Conservation (phyloP, 495 filamentous ascomycete species). For the Aspergillus haitiensis region DNA sequence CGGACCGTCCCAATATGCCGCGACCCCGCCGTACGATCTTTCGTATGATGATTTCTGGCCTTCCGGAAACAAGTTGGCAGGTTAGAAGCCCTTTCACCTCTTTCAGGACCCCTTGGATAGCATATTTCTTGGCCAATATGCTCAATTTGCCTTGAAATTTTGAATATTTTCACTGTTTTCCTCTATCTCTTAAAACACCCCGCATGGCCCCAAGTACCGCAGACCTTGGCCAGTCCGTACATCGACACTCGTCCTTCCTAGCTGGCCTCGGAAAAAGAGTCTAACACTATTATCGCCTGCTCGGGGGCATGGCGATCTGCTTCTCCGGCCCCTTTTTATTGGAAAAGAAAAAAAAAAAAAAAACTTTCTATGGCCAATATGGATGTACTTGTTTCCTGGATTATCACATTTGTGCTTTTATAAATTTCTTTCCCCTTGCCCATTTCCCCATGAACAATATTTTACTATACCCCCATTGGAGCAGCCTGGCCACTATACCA, state of each 20-base stretch:
- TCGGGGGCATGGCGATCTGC: not conserved
- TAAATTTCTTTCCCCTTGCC: conserved; percentile 9
- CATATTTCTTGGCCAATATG: conserved; percentile 22
- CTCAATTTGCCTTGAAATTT: conserved; percentile 40
- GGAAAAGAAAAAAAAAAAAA: too few species aligned
- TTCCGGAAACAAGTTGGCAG: conserved; percentile 99
- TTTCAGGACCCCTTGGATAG: conserved; percentile 39
- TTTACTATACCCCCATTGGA: conserved; percentile 20
- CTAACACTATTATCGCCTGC: not conserved
- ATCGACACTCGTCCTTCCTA: not conserved
- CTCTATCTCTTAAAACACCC: not conserved
- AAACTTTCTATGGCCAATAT: too few species aligned
- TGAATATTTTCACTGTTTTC: not conserved
- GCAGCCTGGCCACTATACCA: conserved; percentile 29
- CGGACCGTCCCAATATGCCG: conserved; percentile 71
- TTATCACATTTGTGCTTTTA: too few species aligned
- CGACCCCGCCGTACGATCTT: conserved; percentile 91
- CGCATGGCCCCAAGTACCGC: not conserved
- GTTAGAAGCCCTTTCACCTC: conserved; percentile 75
- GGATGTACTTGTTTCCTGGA: too few species aligned
- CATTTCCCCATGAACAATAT: not conserved
- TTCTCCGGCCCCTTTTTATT: too few species aligned
- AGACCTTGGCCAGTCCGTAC: not conserved
- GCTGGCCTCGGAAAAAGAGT: not conserved
- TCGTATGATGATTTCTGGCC: conserved; percentile 96